Conservation (phyloP, 108 stramenopile genomes). For the Seminavis robusta region DNA sequence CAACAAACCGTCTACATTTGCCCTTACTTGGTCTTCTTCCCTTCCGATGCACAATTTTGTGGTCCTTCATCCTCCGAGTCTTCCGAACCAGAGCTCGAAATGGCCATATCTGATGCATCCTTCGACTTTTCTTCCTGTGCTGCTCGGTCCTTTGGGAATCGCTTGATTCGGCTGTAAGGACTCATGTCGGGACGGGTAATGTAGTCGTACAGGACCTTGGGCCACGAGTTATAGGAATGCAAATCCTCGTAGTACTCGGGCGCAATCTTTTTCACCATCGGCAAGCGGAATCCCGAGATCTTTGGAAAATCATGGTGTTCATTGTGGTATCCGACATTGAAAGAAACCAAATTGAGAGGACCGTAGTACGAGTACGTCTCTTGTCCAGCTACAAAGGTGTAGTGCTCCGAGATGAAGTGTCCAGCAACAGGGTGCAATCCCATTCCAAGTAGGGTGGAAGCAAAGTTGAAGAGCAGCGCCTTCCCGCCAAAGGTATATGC, state of each 20-base stretch:
- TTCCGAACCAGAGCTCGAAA: no score
- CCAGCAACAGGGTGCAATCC: constrained; percentile 94
- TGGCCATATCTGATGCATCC: no score
- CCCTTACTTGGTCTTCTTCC: no score
- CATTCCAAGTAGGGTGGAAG: constrained; percentile 78
- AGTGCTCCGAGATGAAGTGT: constrained; percentile 96
- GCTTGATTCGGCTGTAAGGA: constrained; percentile 78
- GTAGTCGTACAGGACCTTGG: constrained; percentile 81
- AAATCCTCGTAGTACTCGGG: constrained; percentile 88
- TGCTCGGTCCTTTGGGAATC: no score
- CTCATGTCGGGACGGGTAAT: constrained; percentile 70
- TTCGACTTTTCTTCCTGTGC: no score
- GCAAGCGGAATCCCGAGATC: constrained; percentile 75
- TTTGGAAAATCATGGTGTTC: constrained; percentile 96
- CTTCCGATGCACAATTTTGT: no score
- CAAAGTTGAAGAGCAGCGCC: constrained; percentile 73
- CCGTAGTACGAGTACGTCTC: constrained; percentile 93
- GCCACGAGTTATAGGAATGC: constrained; percentile 80
- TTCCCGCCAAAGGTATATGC: constrained; percentile 52
- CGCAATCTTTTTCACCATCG: constrained; percentile 72
- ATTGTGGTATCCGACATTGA: constrained; percentile 97
- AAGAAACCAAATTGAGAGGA: constrained; percentile 84
- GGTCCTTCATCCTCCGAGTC: no score
- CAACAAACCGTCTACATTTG: no score
- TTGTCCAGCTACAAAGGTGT: constrained; percentile 74